Evolutionary conservation across 2,329 filamentous ascomycete species (phyloP), one percentile per base, ranked within the genome.

Genomic region (Talaromyces rugulosus): DNA sequence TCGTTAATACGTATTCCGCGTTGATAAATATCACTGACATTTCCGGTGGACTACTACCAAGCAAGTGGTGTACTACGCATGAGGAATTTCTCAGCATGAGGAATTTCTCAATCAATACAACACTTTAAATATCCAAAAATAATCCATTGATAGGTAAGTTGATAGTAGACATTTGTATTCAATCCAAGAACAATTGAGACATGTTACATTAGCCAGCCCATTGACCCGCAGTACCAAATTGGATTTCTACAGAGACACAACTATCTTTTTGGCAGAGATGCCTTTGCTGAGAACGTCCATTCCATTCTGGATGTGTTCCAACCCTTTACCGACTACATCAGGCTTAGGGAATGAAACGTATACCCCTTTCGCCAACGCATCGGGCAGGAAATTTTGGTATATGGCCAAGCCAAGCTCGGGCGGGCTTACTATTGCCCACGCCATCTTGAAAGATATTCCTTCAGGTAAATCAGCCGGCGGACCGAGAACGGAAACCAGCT

Each of bases 191-290:
- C 3, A 36, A 36, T 5, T 16, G 34, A 5, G 34, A 36, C 34
- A 36, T 36, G 34, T 36, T 16, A 1, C 34, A 16, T 36, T 16
- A 2, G 34, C 14, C 34, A 36, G 34, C 4, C 4, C 14, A 36
- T 36, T 36, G 11, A 50, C 7, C 23, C 16, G 23, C 44, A 18
- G 11, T 50, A 50, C 4, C 11, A 23, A 18, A 1, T 23, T 27
- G 1, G 3, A 50, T 23, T 50, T 27, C 23, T 27, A 57, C 40
- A 57, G 27, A 16, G 33, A 33, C 11, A 79, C 72, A 11, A 81
- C 77, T 23, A 80, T 50, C 68, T 81, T 81, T 66, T 73, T 72
- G 3, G 75, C 78, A n/a, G 77, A 79, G 3, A 81, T 74, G 6
- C 78, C 78, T 57, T 72, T 71, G 65, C 71, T 75, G 51, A 63